Conservation (phyloP, 345 rosid genomes). For the Eucalyptus viminalis region DNA sequence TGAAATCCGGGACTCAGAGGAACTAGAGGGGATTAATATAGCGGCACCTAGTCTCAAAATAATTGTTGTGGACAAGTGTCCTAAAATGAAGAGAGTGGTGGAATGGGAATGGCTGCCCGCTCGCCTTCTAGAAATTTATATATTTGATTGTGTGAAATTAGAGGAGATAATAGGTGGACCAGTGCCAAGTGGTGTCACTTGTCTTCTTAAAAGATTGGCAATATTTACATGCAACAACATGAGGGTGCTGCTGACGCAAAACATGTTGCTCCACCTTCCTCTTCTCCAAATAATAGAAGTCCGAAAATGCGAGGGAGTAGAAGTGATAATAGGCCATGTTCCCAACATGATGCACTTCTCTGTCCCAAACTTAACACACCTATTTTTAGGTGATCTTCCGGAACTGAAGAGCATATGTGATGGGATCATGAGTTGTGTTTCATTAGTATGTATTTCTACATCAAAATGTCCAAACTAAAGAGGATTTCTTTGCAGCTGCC, state of each 20-base stretch:
- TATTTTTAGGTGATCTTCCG: rapidly evolving
- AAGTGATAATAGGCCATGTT: no score
- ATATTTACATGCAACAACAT: rapidly evolving
- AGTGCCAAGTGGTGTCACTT: not conserved
- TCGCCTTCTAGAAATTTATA: constrained; percentile 1
- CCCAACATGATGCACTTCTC: no score
- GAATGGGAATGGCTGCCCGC: not conserved
- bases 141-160: rapidly evolving
- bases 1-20: rapidly evolving
- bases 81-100: not conserved
- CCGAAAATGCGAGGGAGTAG: no score
- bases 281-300: rapidly evolving
- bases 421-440: rapidly evolving
- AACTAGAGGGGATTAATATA: not conserved
- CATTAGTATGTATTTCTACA: no score
- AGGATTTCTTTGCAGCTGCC: no score
- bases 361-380: rapidly evolving
- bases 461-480: rapidly evolving
- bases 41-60: rapidly evolving
- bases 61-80: rapidly evolving
- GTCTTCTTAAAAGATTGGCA: rapidly evolving
- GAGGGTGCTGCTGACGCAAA: no score
- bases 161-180: constrained; percentile 1
- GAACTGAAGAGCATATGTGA: not conserved
- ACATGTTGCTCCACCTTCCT: no score